Evolutionary conservation across 106 monocot species (phyloP), one percentile per base, ranked within the genome.

Genomic region (Dioscorea dumetorum): DNA sequence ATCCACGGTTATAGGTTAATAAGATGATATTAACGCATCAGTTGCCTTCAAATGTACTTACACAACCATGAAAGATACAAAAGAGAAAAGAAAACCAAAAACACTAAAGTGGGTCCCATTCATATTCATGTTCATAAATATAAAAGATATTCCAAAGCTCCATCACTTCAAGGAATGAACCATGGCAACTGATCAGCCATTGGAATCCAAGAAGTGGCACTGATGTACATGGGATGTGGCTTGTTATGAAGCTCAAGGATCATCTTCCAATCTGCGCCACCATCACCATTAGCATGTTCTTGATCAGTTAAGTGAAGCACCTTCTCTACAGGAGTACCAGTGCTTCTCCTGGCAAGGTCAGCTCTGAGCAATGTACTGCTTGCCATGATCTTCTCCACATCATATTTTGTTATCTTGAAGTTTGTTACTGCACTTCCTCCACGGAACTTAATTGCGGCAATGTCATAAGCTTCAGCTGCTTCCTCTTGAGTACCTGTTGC

Each of bases 381-480:
- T 12, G 85, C 82, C 60, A 84, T 82, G 61, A 95, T 95, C 52
- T 74, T 87, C 23, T 88, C 91, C 0, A 95, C 94, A 58, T 91
- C 83, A 58, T 95, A 95, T 78, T 85, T 73, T 7, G 84, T 87
- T 48, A 95, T 95, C 61, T 95, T 88, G 54, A 95, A 95, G 83
- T 95, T 95, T 12, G 94, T 95, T 8, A 95, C 91, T 0, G 91
- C 90, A 35, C 77, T 95, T 35, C 71, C 76, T 23, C 90, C 94
- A 12, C 94, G 84, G 65, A 94, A 94, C 72, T 94, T 94, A 18
- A 94, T 94, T 3, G 94, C 94, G 8, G 94, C 94, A 11, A 94
- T 58, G 64, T 94, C 94, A 34, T 94, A 90, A 1, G 94, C 94
- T 70, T 94, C 99, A 16, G 93, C 99, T 7, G 99, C 99, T 78